Percentiles rank a stretch among this genome's conserved stretches.
These are phyloP conservation scores for Fusarium torulosum DNA, from an alignment of 2,329 filamentous ascomycete species.

Conservation along the genomic window DNA sequence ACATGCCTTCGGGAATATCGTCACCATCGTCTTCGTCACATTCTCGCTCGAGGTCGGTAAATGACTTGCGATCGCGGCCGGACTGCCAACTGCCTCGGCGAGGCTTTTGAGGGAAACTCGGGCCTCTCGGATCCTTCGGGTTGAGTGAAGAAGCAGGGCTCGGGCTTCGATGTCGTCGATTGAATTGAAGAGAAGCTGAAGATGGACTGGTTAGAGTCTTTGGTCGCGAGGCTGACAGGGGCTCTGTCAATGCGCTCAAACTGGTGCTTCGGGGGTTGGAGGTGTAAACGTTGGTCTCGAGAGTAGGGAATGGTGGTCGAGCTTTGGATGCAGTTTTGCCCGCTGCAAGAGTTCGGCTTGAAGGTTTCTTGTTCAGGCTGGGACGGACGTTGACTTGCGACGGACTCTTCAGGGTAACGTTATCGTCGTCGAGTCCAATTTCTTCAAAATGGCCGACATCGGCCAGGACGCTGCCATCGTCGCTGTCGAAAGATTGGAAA, in stretches of 20 bases:
- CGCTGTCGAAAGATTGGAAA: conserved; percentile 82
- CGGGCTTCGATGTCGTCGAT: conserved; percentile 60
- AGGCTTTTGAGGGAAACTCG: conserved; percentile 55
- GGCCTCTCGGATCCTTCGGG: conserved; percentile 60
- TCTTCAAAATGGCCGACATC: conserved; percentile 92
- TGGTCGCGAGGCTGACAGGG: conserved; percentile 48
- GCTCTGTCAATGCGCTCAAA: conserved; percentile 55
- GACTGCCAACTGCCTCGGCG: conserved; percentile 80
- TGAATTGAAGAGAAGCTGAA: conserved; percentile 55
- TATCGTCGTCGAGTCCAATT: conserved; percentile 81
- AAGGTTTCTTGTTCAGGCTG: conserved; percentile 47
- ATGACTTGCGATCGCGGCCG: conserved; percentile 72
- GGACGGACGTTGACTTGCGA: conserved; percentile 58
- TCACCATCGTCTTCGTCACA: conserved; percentile 81
- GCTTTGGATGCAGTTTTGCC: conserved; percentile 50
- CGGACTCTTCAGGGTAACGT: conserved; percentile 63
- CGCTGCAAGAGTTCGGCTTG: conserved; percentile 50
- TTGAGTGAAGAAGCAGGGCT: conserved; percentile 64
- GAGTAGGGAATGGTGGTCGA: conserved; percentile 60
- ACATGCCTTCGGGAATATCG: conserved; percentile 82
- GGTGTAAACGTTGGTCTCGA: conserved; percentile 61
- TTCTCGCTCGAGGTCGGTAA: conserved; percentile 79
- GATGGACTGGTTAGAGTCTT: conserved; percentile 49
- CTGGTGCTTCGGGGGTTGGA: conserved; percentile 66
- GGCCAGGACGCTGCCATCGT: conserved; percentile 76